A percentile compares a stretch with the other conserved stretches of the same genome.
Conservation (phyloP, 164 flowering plant genomes). For the Buxus sempervirens region DNA sequence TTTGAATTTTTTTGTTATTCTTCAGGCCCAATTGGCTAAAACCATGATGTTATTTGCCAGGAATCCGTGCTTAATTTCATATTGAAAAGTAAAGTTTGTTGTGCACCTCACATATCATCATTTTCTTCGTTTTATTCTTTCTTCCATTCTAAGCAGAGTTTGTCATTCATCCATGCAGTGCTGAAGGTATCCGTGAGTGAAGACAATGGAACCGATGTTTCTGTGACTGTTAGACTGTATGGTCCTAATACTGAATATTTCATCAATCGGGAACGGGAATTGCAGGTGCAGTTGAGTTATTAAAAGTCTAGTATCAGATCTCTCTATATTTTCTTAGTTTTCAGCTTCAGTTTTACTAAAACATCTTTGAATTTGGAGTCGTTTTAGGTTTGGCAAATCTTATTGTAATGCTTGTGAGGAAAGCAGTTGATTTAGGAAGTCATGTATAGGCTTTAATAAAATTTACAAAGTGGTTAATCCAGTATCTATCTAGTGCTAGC, state of each 20-base stretch:
- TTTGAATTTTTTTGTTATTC: neutral
- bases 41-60: neutral
- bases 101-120: neutral
- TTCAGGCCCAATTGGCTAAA: neutral
- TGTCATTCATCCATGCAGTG: slow-evolving; percentile 44
- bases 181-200: slow-evolving; percentile 77
- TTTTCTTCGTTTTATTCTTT: neutral
- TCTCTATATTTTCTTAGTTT: no score
- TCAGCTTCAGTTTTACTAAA: no score
- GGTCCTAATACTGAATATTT: slow-evolving; percentile 95
- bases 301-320: no score
- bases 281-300: slow-evolving; percentile 39
- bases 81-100: neutral
- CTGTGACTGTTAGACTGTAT: slow-evolving; percentile 71
- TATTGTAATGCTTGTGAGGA: no score
- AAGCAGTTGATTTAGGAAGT: no score
- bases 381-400: no score
- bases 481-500: no score
- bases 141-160: slow-evolving; percentile 2
- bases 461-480: no score
- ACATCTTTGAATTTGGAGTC: no score
- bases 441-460: no score
- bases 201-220: slow-evolving; percentile 36
- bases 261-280: slow-evolving; percentile 78
- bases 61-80: neutral